A percentile compares a stretch with the other conserved stretches of the same genome.
Evolutionary conservation across 139 green algal species (phyloP).

Genomic region (Diplosphaera chodatii): DNA sequence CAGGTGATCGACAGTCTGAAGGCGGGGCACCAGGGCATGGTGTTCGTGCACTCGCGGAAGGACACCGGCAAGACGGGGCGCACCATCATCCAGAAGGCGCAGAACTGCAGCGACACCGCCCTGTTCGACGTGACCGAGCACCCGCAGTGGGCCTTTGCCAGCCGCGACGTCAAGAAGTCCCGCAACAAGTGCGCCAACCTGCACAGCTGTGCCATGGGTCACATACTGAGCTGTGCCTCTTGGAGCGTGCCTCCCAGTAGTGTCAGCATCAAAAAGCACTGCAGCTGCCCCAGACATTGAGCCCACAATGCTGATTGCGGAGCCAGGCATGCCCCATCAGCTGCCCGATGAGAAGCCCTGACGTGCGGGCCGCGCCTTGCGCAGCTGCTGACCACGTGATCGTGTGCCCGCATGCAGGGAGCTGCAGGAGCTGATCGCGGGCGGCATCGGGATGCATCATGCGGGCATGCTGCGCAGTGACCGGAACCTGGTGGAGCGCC

Average conservation of each 20-base stretch:
- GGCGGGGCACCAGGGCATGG: conserved; percentile 93
- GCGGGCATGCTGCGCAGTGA: conserved; percentile 95
- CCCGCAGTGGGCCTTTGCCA: conserved; percentile 40
- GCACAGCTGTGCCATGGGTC: too few species aligned
- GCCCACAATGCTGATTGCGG: too few species aligned
- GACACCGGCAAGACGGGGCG: conserved; percentile 91
- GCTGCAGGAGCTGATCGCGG: conserved; percentile 29
- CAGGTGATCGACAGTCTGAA: conserved; percentile 73
- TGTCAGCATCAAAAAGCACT: too few species aligned
- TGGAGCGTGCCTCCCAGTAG: too few species aligned
- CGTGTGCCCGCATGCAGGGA: too few species aligned
- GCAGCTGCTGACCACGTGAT: too few species aligned
- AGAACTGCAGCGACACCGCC: conserved; percentile 39
- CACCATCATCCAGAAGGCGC: conserved; percentile 52
- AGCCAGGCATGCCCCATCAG: too few species aligned
- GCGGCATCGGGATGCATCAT: conserved; percentile 91
- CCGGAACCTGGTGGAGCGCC: conserved; percentile 81
- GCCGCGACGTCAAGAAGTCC: conserved; percentile 76
- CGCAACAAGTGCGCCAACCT: conserved; percentile 72
- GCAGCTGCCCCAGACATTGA: too few species aligned
- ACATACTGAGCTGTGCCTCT: too few species aligned
- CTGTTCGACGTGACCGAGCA: conserved; percentile 65
- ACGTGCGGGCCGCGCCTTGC: too few species aligned
- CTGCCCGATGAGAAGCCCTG: too few species aligned
- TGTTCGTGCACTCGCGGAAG: conserved; percentile 98